Evolutionary conservation across 2,329 filamentous ascomycete genomes (phyloP), one percentile per base, ranked within the genome.

Genomic region (Pseudogymnoascus pannorum): DNA sequence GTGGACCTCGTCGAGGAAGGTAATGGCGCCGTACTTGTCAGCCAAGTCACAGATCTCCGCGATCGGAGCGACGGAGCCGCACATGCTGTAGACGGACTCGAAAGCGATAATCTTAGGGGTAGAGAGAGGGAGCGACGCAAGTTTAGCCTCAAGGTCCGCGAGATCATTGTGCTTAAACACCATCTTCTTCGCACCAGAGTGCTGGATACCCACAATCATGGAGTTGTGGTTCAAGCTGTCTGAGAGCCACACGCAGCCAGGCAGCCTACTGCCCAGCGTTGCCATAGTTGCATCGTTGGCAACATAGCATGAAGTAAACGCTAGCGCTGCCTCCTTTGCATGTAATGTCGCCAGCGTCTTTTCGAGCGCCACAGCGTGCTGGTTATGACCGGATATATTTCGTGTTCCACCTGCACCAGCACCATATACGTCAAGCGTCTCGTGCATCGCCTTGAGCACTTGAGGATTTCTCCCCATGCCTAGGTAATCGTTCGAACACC

Each of bases 21-120:
- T 99, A 66, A 99, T 87, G 38, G 94, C 94, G 63, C 94, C 94
- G 73, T 99, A 99, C 79, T 96, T 97, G 65, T 97, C 92, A 8
- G 94, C 93, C 60, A 99, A 79, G 73, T 99, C 92, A 74, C 93
- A 97, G 65, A 99, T 97, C 72, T 88, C 88, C 76, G 92, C 91
- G 68, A 99, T 99, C 0, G 94, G 94, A 0, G 92, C 94, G 72
- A 99, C 91, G 14, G 92, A 96, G 65, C 94, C 94, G 73, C 94
- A 99, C 94, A 99, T 99, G 79, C 92, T 96, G 78, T 99, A 99
- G 3, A 99, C 94, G 29, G 92, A 96, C 77, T 99, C 94, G 67
- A 97, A 99, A 2, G 94, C 94, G 67, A 99, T 99, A 67, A 99
- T 96, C 80, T 99, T 99, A 62, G 94, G 94, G 35, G 90, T 84